These are phyloP conservation scores for Ustilaginoidea virens DNA, from an alignment of 2,329 filamentous ascomycete genomes.

Conservation along the genomic window DNA sequence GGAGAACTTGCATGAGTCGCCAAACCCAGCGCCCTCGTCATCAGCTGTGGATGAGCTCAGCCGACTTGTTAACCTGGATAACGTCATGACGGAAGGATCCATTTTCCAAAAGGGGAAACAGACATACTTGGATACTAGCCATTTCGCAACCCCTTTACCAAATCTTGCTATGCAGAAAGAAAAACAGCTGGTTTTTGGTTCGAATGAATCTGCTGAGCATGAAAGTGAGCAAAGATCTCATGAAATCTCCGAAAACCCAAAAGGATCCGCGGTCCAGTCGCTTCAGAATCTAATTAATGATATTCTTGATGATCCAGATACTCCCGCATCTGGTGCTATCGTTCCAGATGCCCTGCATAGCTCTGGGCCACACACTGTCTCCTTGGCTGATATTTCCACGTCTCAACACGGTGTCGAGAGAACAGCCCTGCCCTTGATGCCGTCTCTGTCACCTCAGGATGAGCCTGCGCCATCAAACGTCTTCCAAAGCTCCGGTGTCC, in stretches of 20 bases:
- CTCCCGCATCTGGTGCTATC: constrained; percentile 8
- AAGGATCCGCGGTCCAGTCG: constrained; percentile 8
- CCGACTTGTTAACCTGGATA: constrained; percentile 7
- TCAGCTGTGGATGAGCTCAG: constrained; percentile 8
- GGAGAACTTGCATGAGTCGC: neutral
- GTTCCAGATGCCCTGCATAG: constrained; percentile 9
- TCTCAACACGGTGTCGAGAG: constrained; percentile 10
- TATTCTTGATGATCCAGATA: constrained; percentile 8
- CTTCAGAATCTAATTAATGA: constrained; percentile 9
- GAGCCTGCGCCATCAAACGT: constrained; percentile 7
- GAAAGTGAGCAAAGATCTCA: constrained; percentile 1
- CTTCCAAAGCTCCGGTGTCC: constrained; percentile 10
- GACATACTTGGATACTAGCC: neutral
- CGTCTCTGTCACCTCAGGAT: constrained; percentile 9
- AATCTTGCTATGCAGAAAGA: no score
- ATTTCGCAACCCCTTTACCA: neutral
- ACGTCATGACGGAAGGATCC: neutral
- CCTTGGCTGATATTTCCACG: constrained; percentile 22
- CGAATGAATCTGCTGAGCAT: neutral
- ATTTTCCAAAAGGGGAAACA: no score
- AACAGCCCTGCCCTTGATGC: constrained; percentile 9
- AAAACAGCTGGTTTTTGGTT: no score
- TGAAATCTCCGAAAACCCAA: constrained; percentile 4
- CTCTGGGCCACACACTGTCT: constrained; percentile 17
- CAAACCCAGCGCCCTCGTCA: neutral